These are phyloP conservation scores for Ceratobasidium papillatum DNA, from an alignment of 1,284 basidiomycete genomes.

Conservation along the genomic window DNA sequence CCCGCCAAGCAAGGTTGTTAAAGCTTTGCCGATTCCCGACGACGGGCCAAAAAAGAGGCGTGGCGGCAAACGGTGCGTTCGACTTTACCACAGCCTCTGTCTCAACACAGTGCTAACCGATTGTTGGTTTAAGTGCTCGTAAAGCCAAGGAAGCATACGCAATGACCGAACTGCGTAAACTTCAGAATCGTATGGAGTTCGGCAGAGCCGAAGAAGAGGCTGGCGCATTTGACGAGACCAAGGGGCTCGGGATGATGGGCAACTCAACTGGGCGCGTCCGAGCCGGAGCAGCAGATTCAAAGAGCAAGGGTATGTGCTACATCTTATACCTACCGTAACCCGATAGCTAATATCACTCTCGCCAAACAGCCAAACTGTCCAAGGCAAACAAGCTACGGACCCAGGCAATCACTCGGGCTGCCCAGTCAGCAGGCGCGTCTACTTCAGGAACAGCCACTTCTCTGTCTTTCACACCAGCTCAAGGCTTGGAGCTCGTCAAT, in stretches of 20 bases:
- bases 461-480: constrained; percentile 93
- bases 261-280: constrained; percentile 83
- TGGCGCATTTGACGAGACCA: constrained; percentile 94
- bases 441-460: constrained; percentile 88
- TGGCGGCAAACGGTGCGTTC: constrained; percentile 85
- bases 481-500: constrained; percentile 94
- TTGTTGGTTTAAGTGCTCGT: constrained; percentile 70
- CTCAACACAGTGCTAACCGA: not conserved
- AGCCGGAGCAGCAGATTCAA: constrained; percentile 83
- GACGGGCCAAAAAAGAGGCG: constrained; percentile 96
- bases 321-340: not conserved
- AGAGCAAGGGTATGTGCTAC: constrained; percentile 76
- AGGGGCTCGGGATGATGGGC: constrained; percentile 97
- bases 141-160: constrained; percentile 98
- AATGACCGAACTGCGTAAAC: constrained; percentile 94
- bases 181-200: constrained; percentile 97
- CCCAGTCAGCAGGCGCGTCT: constrained; percentile 59
- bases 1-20: constrained; percentile 91
- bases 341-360: constrained; percentile 4
- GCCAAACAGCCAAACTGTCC: constrained; percentile 85
- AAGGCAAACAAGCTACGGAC: constrained; percentile 94
- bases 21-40: constrained; percentile 95
- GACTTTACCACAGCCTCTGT: constrained; percentile 10
- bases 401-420: constrained; percentile 78
- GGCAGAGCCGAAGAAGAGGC: constrained; percentile 96